Evolutionary conservation across 2,329 filamentous ascomycete genomes (phyloP).

Genomic region (Fusarium nurragi): DNA sequence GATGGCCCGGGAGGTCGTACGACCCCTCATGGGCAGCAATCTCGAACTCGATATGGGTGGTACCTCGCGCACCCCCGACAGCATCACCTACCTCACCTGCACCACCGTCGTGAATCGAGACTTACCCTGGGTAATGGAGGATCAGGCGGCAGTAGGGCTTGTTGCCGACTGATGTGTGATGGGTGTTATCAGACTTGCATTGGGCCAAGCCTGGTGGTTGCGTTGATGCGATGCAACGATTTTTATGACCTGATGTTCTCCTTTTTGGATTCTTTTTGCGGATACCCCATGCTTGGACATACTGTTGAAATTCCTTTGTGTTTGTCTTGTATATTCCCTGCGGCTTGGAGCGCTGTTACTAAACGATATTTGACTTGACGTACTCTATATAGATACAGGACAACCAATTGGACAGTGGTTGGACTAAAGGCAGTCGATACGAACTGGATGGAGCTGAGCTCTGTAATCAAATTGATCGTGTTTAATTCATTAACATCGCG

Average conservation of each 20-base stretch:
- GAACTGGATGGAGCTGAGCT: constrained; percentile 27
- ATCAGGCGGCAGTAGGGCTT: constrained; percentile 36
- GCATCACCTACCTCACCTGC: constrained; percentile 62
- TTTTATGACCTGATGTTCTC: constrained; percentile 38
- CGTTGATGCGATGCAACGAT: constrained; percentile 37
- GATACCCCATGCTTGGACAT: constrained; percentile 40
- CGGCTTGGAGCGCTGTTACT: constrained; percentile 14
- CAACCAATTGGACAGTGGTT: constrained; percentile 8
- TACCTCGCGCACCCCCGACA: constrained; percentile 53
- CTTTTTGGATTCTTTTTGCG: constrained; percentile 34
- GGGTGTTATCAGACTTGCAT: neutral
- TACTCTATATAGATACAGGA: constrained; percentile 26
- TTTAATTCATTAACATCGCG: neutral
- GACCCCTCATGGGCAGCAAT: constrained; percentile 85
- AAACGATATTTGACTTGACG: constrained; percentile 5
- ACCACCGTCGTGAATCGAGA: constrained; percentile 59
- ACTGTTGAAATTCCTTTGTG: constrained; percentile 29
- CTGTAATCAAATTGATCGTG: constrained; percentile 15
- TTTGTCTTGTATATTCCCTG: constrained; percentile 31
- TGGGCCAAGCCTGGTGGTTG: constrained; percentile 16
- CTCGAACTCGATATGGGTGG: constrained; percentile 77
- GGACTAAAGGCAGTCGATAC: constrained; percentile 10
- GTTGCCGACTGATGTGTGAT: constrained; percentile 18
- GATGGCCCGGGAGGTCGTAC: constrained; percentile 82
- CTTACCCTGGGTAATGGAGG: constrained; percentile 59